phyloP scores from a whole-genome alignment of 177 flowering plant genomes.

The Vitis hybrid region DNA sequence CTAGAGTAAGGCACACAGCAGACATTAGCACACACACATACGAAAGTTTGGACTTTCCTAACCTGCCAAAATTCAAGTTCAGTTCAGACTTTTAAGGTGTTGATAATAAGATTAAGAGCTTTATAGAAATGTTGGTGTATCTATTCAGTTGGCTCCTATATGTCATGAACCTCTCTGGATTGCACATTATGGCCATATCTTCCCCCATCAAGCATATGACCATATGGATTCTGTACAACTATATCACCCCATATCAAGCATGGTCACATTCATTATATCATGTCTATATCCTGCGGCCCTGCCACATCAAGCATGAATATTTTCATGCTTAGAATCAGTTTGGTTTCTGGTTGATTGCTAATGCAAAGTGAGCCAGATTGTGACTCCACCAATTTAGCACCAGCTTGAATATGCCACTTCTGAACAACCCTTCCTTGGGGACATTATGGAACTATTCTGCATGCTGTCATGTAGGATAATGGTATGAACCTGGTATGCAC shows the following conservation, averaged over 20 bases:
- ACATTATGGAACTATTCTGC: neutral
- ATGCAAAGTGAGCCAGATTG: no score
- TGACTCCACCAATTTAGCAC: no score
- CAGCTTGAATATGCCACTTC: no score
- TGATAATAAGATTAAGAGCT: neutral
- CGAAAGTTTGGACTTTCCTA: neutral
- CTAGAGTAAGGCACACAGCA: no score
- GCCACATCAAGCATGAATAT: no score
- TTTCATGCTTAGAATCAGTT: no score
- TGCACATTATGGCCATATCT: neutral
- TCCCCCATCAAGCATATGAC: neutral
- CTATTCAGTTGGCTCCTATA: neutral
- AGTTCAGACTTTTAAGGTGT: neutral
- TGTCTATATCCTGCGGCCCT: no score
- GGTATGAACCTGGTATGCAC: neutral
- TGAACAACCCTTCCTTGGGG: no score
- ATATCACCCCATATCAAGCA: no score
- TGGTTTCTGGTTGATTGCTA: no score
- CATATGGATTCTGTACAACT: neutral
- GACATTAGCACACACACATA: neutral
- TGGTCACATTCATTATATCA: no score
- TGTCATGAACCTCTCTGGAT: neutral
- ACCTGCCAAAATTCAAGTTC: neutral
- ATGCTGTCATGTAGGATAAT: neutral
- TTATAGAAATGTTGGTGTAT: neutral